Conservation (phyloP, 2,329 filamentous ascomycete genomes). For the Sporothrix luriei region DNA sequence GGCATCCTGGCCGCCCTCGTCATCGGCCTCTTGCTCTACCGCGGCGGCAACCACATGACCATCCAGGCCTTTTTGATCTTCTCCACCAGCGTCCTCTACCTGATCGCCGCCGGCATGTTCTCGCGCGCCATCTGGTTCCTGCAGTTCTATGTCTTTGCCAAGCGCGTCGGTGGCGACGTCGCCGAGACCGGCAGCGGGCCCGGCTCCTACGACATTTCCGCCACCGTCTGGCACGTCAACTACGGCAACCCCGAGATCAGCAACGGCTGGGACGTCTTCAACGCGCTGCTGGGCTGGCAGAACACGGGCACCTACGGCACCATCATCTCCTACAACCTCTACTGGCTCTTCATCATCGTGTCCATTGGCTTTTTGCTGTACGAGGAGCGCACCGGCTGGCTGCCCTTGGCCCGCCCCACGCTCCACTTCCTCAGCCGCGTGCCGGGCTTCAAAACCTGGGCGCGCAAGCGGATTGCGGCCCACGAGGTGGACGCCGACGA, state of each 20-base stretch:
- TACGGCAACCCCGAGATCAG: constrained; percentile 76
- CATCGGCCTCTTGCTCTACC: constrained; percentile 74
- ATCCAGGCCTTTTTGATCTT: constrained; percentile 64
- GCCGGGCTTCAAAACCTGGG: constrained; percentile 35
- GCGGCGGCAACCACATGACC: constrained; percentile 36
- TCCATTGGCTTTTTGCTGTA: constrained; percentile 57
- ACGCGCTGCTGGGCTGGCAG: constrained; percentile 81
- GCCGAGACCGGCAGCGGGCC: constrained; percentile 58
- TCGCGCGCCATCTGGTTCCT: constrained; percentile 74
- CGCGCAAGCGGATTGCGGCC: constrained; percentile 35
- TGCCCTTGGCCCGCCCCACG: constrained; percentile 44
- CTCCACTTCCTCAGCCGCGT: constrained; percentile 31
- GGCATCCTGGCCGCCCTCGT: constrained; percentile 68
- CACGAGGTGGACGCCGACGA: constrained; percentile 34
- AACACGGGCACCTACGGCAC: constrained; percentile 88
- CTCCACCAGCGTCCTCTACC: constrained; percentile 77
- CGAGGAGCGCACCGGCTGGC: constrained; percentile 61
- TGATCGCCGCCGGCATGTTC: constrained; percentile 79
- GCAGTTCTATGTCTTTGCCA: constrained; percentile 56
- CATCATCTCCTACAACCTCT: constrained; percentile 83
- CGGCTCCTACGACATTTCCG: constrained; percentile 74
- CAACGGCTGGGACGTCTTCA: constrained; percentile 85
- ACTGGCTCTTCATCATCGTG: constrained; percentile 72
- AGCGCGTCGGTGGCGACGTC: constrained; percentile 59
- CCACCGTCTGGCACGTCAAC: constrained; percentile 82